These are phyloP conservation scores for Scheffersomyces segobiensis DNA, from an alignment of 1,139 yeast genomes.

Conservation along the genomic window DNA sequence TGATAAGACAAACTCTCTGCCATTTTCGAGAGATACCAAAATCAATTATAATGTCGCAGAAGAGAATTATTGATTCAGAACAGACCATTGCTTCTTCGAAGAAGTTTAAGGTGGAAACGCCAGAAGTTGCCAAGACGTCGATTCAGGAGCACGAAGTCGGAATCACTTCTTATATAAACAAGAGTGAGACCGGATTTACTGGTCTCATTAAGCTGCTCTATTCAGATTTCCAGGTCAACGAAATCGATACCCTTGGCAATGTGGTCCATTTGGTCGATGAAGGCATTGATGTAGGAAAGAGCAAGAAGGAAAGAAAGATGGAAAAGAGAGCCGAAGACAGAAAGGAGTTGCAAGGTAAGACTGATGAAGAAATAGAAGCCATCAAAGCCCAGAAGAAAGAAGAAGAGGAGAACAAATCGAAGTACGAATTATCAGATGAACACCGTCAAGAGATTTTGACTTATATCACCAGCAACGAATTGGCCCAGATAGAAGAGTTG, in stretches of 20 bases:
- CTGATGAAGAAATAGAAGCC: conserved; percentile 35
- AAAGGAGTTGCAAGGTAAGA: conserved; percentile 35
- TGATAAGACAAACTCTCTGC: neutral
- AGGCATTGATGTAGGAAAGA: conserved; percentile 58
- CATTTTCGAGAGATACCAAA: neutral
- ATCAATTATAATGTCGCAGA: neutral
- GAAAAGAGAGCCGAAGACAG: conserved; percentile 47
- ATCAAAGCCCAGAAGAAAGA: conserved; percentile 28
- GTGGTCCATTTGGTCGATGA: conserved; percentile 77
- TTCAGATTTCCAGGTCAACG: conserved; percentile 94
- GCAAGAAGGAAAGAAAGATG: conserved; percentile 51
- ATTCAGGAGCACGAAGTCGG: conserved; percentile 78
- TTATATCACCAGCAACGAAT: conserved; percentile 60
- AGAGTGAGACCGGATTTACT: conserved; percentile 59
- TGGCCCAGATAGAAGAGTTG: conserved; percentile 54
- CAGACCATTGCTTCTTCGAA: conserved; percentile 7
- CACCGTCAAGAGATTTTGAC: conserved; percentile 49
- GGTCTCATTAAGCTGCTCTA: conserved; percentile 87
- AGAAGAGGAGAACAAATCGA: conserved; percentile 27
- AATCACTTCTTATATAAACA: conserved; percentile 62
- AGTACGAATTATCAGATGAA: conserved; percentile 47
- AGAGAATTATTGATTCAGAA: conserved; percentile 10
- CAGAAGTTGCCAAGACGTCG: conserved; percentile 14
- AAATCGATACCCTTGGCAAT: conserved; percentile 64
- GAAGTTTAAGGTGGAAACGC: conserved; percentile 7